These are phyloP conservation scores for Ballota nigra DNA, from an alignment of 257 asterid species.

Conservation along the genomic window DNA sequence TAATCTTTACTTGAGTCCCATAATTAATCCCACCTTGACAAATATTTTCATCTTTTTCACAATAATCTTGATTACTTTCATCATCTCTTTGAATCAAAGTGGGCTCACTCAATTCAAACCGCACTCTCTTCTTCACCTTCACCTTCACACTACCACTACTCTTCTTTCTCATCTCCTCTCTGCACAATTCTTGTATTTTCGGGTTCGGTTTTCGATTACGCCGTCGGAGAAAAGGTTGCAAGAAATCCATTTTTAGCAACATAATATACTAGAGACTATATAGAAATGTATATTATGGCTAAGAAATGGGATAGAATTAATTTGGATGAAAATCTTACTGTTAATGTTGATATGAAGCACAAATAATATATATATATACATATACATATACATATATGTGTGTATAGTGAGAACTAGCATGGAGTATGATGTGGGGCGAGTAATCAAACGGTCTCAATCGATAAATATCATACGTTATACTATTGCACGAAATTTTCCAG, in stretches of 20 bases:
- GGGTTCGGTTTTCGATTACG: not conserved
- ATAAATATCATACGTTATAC: not conserved
- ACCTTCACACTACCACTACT: not conserved
- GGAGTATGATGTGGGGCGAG: not conserved
- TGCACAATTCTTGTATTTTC: not conserved
- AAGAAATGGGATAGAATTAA: no score
- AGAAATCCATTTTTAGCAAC: conserved; percentile 11
- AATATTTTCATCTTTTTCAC: not conserved
- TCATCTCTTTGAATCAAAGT: not conserved
- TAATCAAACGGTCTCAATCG: not conserved
- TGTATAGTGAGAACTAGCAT: no score
- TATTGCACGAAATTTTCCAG: not conserved
- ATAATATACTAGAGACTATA: not conserved
- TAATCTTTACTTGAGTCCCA: conserved; percentile 19
- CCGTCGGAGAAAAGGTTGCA: not conserved
- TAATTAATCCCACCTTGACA: not conserved
- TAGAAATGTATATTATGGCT: not conserved
- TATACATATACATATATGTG: conserved; percentile 3
- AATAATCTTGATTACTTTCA: not conserved
- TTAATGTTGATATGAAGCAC: not conserved
- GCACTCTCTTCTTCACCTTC: conserved; percentile 24
- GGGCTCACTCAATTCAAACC: conserved; percentile 7
- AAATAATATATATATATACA: not conserved
- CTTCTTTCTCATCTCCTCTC: conserved; percentile 16
- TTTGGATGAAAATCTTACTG: not conserved